A percentile compares a stretch with the other conserved stretches of the same genome.
Evolutionary conservation across 768 basidiomycete species (phyloP).

Genomic region (Russula dissimulans): DNA sequence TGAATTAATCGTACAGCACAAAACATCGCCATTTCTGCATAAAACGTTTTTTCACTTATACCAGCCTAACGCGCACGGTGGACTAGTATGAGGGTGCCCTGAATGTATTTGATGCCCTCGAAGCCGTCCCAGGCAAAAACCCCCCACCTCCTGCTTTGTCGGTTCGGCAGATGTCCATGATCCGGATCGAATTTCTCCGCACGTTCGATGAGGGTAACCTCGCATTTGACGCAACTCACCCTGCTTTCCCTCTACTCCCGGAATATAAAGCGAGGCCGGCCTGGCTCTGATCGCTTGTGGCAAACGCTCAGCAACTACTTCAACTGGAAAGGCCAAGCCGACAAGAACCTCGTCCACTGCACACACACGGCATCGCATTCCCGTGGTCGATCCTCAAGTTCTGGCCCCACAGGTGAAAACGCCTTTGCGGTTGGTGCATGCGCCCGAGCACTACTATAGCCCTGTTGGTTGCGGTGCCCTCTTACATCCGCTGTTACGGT

Average conservation of each 20-base stretch:
- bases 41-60: no score
- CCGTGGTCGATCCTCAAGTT: conserved; percentile 59
- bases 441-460: no score
- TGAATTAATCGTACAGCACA: conserved; percentile 32
- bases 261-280: conserved; percentile 34
- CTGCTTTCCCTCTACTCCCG: no score
- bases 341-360: conserved; percentile 35
- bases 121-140: conserved; percentile 36
- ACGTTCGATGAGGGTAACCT: conserved; percentile 23
- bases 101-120: conserved; percentile 63
- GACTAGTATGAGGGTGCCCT: conserved; percentile 57
- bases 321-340: conserved; percentile 36
- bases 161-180: conserved; percentile 51
- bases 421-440: no score
- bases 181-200: conserved; percentile 37
- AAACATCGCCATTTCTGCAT: no score
- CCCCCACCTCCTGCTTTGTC: conserved; percentile 50
- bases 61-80: conserved; percentile 45
- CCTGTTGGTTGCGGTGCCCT: no score
- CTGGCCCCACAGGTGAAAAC: no score
- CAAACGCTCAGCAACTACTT: conserved; percentile 35
- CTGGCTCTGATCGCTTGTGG: conserved; percentile 34
- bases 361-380: no score
- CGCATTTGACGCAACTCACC: no score
- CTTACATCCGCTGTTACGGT: no score